phyloP scores from a whole-genome alignment of 495 filamentous ascomycete species.

The Pyronema domesticum region DNA sequence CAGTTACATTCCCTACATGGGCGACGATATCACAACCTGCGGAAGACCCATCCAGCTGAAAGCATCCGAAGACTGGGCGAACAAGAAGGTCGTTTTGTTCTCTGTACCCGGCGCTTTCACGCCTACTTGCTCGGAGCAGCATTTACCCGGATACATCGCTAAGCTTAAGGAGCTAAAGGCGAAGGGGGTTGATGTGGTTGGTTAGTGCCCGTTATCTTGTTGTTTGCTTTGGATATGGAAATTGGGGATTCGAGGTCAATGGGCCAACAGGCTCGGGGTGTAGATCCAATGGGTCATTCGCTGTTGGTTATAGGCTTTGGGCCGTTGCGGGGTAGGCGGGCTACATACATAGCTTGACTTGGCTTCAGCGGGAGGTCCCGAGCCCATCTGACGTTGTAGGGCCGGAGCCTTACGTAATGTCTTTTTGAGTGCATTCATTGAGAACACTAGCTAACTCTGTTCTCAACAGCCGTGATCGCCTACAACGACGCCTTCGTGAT shows the following conservation, averaged over 20 bases:
- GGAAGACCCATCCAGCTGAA: conserved; percentile 64
- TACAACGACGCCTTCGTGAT: conserved; percentile 87
- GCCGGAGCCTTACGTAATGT: not conserved
- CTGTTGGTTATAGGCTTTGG: too few species aligned
- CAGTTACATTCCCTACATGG: conserved; percentile 54
- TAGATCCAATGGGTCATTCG: too few species aligned
- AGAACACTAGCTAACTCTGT: not conserved
- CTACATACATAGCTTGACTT: too few species aligned
- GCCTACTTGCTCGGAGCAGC: conserved; percentile 70
- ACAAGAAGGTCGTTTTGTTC: conserved; percentile 85
- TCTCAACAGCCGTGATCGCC: conserved; percentile 41
- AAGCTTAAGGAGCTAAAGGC: conserved; percentile 52
- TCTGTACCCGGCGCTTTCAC: conserved; percentile 89
- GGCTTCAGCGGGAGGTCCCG: too few species aligned
- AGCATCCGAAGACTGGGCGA: conserved; percentile 66
- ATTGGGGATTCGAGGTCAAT: too few species aligned
- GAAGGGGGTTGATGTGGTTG: conserved; percentile 74
- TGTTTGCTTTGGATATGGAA: too few species aligned
- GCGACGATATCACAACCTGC: conserved; percentile 45
- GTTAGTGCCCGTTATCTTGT: not conserved
- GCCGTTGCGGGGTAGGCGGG: too few species aligned
- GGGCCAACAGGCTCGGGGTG: too few species aligned
- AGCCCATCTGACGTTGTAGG: too few species aligned
- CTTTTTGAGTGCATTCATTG: not conserved
- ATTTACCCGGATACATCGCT: conserved; percentile 72